Evolutionary conservation across 2,329 filamentous ascomycete species (phyloP), one percentile per base, ranked within the genome.

Genomic region (Colletotrichum plurivorum): DNA sequence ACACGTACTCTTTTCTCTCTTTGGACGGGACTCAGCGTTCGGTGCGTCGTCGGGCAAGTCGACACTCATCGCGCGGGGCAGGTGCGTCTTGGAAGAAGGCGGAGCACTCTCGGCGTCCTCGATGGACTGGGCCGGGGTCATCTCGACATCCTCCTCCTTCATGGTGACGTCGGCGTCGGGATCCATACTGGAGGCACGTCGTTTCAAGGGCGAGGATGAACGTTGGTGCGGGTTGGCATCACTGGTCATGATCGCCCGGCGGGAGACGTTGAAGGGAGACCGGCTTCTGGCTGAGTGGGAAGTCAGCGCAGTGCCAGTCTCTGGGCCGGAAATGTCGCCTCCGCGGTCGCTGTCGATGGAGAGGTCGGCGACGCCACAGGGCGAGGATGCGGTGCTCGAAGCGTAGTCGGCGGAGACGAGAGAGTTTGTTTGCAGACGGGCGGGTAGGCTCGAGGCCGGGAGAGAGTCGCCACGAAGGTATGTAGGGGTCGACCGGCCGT

Each of bases 191-290:
- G 87, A 90, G 43, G 89, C 89, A 71, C 86, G 85, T 75, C 89
- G 84, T 79, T 92, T 92, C 65, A 91, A 78, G 8, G 89, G 89
- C 20, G 89, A 92, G 31, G 89, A 90, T 20, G 89, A 89, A 73
- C 89, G 85, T 52, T 90, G 86, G 67, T 86, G 84, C 25, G 84
- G 76, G 71, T 90, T 87, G 73, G 85, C 82, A 78, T 88, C 86
- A 72, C 86, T 88, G 71, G 87, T 87, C 87, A 90, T 90, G 68
- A 90, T 84, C 73, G 83, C 85, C 71, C 87, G 83, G 73, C 84
- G 84, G 43, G 85, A 81, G 57, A 84, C 79, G 71, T 84, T 82
- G 73, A 85, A 83, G 43, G 88, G 86, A 65, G 88, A 89, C 76
- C 84, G 83, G 77, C 83, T 85, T 76, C 85, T 82, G 67, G 79